Evolutionary conservation across 192 early-diverging fungal species (phyloP), one percentile per base, ranked within the genome.

Genomic region (Rhizophagus sp.): DNA sequence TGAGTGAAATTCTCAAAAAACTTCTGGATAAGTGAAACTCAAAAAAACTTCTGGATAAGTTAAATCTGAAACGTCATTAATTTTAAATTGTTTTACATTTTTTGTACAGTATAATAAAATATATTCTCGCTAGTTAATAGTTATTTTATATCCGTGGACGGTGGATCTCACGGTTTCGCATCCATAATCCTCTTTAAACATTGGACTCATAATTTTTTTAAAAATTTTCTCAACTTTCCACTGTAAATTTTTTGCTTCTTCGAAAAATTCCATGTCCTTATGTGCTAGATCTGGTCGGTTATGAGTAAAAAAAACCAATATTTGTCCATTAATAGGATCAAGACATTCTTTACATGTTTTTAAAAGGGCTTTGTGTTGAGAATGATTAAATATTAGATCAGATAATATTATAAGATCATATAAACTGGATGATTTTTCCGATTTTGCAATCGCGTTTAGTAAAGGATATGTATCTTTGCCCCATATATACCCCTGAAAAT

Each of bases 101-200:
- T 30, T 30, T 30, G 30, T 30, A 30, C 30, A 30, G 1, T 30
- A 30, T 30, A 30, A 30, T 30, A 30, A 30, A 1, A 30, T 30
- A 30, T 30, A 30, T 30, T 30, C 30, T 36, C 34, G 3, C 34
- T 36, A 36, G 34, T 57, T 57, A 57, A 57, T 57, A 4, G 62
- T 65, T 47, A 96, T 73, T 33, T 88, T 89, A 84, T 90, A 97
- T 19, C 92, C 91, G 80, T 96, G 88, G 41, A 97, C 94, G 19
- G 95, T 97, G 19, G 89, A 86, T 27, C 96, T 86, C 3, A 96
- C 92, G 8, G 85, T 84, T 73, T 92, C 88, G 81, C 93, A 91
- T 4, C 96, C 96, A 15, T 87, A 86, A 84, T 97, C 96, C 57
- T 95, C 91, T 44, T 92, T 90, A 87, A 97, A 97, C 96, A 97